These are phyloP conservation scores for Aspergillus ustus DNA, from an alignment of 2,329 filamentous ascomycete species.

Conservation along the genomic window DNA sequence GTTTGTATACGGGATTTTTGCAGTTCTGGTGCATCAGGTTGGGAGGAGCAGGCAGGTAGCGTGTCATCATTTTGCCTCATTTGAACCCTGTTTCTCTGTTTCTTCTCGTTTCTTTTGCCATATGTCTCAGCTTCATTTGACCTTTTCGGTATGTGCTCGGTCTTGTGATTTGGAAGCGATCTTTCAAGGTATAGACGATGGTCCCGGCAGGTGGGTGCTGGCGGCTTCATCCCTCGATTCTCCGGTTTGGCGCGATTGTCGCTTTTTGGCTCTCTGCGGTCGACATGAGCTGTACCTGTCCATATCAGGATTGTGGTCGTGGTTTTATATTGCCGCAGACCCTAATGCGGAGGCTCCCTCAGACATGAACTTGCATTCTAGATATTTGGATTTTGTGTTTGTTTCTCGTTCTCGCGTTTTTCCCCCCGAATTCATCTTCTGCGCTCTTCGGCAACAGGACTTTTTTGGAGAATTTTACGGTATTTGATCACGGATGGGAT, in stretches of 20 bases:
- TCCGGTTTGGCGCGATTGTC: slow-evolving; percentile 17
- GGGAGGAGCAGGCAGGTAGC: slow-evolving; percentile 50
- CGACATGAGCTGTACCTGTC: slow-evolving; percentile 20
- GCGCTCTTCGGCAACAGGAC: slow-evolving; percentile 41
- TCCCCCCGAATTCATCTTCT: slow-evolving; percentile 31
- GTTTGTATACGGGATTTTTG: slow-evolving; percentile 50
- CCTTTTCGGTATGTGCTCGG: slow-evolving; percentile 33
- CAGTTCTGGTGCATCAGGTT: slow-evolving; percentile 50
- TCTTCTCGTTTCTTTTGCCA: slow-evolving; percentile 22
- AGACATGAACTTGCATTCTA: slow-evolving; percentile 32
- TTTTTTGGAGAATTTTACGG: slow-evolving; percentile 44
- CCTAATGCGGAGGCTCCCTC: slow-evolving; percentile 20
- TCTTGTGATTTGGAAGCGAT: slow-evolving; percentile 31
- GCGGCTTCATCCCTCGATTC: slow-evolving; percentile 26
- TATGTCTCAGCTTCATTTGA: slow-evolving; percentile 30
- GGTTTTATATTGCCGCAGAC: slow-evolving; percentile 17
- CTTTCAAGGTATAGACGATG: slow-evolving; percentile 30
- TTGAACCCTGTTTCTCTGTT: slow-evolving; percentile 26
- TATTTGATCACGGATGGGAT: slow-evolving; percentile 45
- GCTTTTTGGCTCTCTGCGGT: slow-evolving; percentile 20
- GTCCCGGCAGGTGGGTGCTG: slow-evolving; percentile 25
- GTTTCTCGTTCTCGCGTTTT: slow-evolving; percentile 12
- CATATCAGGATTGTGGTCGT: slow-evolving; percentile 15
- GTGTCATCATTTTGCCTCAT: slow-evolving; percentile 43
- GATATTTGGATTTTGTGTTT: slow-evolving; percentile 28